These are phyloP conservation scores for Clarireedia sp. DNA, from an alignment of 2,329 filamentous ascomycete species.

Conservation along the genomic window DNA sequence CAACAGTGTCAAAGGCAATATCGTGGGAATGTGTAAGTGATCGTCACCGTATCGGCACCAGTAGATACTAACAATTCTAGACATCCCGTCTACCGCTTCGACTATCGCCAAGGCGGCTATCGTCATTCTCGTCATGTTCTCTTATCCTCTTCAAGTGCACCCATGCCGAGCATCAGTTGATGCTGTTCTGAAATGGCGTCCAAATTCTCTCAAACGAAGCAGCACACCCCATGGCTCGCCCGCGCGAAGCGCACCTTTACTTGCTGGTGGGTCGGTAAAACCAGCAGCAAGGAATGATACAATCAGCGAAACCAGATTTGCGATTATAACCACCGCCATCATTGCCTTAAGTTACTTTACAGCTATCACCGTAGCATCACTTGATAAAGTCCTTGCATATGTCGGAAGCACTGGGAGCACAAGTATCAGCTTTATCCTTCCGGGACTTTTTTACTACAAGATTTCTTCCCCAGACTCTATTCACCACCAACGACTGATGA, in stretches of 20 bases:
- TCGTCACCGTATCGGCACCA: background rate
- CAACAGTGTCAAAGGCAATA: conserved; percentile 82
- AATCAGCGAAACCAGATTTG: conserved; percentile 85
- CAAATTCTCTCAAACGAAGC: conserved; percentile 36
- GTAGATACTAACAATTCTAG: conserved; percentile 28
- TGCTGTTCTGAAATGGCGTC: conserved; percentile 89
- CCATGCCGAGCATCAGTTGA: conserved; percentile 93
- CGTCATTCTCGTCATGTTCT: conserved; percentile 92
- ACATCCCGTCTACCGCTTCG: conserved; percentile 68
- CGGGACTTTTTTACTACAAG: conserved; percentile 96
- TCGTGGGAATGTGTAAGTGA: conserved; percentile 78
- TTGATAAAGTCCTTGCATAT: conserved; percentile 89
- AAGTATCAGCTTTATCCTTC: conserved; percentile 93
- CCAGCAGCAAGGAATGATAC: conserved; percentile 44
- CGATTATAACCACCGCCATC: conserved; percentile 77
- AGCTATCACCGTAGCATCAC: conserved; percentile 80
- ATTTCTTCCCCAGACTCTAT: conserved; percentile 84
- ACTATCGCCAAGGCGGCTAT: conserved; percentile 94
- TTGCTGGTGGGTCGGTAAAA: conserved; percentile 37
- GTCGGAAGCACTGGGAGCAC: conserved; percentile 93
- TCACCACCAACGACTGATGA: conserved; percentile 77
- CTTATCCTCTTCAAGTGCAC: conserved; percentile 90
- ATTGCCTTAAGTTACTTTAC: conserved; percentile 79
- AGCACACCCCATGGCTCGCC: conserved; percentile 30
- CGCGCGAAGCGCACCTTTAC: conserved; percentile 33